Base-by-base conservation (phyloP, 306 rosid species). In the Pyrus pyrifolia region DNA sequence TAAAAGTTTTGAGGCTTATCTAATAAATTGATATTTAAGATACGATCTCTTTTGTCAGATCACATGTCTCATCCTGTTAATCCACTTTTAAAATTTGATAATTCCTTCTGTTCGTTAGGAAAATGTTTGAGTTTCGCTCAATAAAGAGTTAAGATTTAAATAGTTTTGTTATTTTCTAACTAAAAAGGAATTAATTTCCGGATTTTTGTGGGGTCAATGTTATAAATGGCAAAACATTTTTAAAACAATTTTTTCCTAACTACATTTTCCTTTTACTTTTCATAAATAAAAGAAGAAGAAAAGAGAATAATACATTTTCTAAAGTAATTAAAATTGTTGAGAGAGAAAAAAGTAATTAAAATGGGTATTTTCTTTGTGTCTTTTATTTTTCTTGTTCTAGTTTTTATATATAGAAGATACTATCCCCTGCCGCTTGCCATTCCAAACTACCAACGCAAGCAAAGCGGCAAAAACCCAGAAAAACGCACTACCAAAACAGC, bases 391-490 rank as follows among this genome's bases (percentile, higher is more conserved):
- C 13, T 5, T 58, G 18, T 14, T 13, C 15, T 13, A 33, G 40
- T 55, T 44, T 18, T 73, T 49, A 44, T 33, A 59, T 60, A 59
- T 59, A 27, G 18, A 14, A 15, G 35, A 27, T 1, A 10, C 18
- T 25, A 1, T 17, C 42, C 55, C 4, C 58, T 40, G 29, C 68
- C 58, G 68, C 68, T 73, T 9, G 68, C 68, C 67, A 58, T 40
- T 17, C 30, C 59, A 27, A 40, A 60, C 68, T 25, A 60, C 67
- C 68, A 23, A 38, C 27, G 42, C 13, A 42, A 60, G 69, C 77
- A 42, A 74, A 74, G 77, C 70, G 60, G 77, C 77, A 74, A 44
- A 74, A 61, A 25, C 57, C 51, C 68, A 58, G 40, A 58, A 25
- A n/a, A 55, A 57, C 11, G 27, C 7, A 12, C 23, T 13, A 7